Base-by-base conservation (phyloP, 208 protist genomes). In the Leishmania gerbilli region DNA sequence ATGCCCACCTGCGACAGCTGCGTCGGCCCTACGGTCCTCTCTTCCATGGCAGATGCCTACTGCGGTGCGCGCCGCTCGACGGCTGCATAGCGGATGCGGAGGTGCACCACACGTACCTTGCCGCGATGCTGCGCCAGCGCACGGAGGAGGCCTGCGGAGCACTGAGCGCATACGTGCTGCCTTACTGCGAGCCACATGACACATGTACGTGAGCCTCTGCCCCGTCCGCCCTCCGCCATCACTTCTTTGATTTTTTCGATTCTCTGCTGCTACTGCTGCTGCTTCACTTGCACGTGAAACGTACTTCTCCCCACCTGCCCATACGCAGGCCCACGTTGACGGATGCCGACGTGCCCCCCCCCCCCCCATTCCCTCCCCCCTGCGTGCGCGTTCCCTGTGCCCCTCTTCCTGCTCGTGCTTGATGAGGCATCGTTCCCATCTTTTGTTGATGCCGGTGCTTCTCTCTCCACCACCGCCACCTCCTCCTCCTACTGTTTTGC, bases 11-110 rank as follows among this genome's bases (percentile, higher is more conserved):
- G 34, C 71, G 31, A 40, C 77, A 65, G 53, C 37, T 77, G 71
- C 81, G 81, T 42, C 74, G 42, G 4, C 82, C 82, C 13, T 74
- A 45, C 34, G 82, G 82, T 31, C 82, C 82, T 34, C 77, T 85
- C 58, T 82, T 76, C n/a, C 55, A 6, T 3, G 72, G 24, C 69
- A 21, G 55, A 31, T 7, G 27, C 49, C 37, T 40, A 74, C 37
- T 24, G 15, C n/a, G n/a, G 56, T n/a, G 37, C 80, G 51, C 40
- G 53, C 9, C 37, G 11, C 9, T 55, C 58, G 58, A 34, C 40
- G 74, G 74, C 37, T 58, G 47, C 74, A 47, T 56, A 49, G 60
- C 62, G 49, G 74, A 77, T 42, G 74, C 55, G 24, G 76, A 69
- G 65, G 76, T 79, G 31, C 76, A 79, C 37, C 19, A 71, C 65